Evolutionary conservation across 2,329 filamentous ascomycete species (phyloP), one percentile per base, ranked within the genome.

Genomic region (Hymenoscyphus repandus): DNA sequence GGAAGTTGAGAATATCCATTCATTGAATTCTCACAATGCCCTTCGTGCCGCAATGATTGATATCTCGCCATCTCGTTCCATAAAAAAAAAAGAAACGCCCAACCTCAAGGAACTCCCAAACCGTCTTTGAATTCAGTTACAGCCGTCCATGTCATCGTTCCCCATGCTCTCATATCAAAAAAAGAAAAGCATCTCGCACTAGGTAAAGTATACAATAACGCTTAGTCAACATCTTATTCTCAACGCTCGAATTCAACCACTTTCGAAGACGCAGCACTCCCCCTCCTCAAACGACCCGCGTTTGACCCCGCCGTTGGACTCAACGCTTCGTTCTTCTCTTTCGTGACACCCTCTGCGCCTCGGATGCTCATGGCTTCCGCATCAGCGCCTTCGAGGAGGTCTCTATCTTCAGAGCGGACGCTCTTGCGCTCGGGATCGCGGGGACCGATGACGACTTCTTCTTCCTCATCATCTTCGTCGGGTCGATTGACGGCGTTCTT

Each of bases 321-420:
- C 41, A 62, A 43, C 17, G 47, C 37, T 20, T 32, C 34, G 31
- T 55, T 37, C 41, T 53, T 57, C 6, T 59, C 51, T 18, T 39
- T 55, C 6, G 30, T 30, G 13, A 54, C 45, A 17, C 51, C 55
- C n/a, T 65, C 59, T 56, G 55, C 62, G 55, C 61, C 64, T 64
- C 58, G 65, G 7, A 61, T 60, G 53, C 63, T 65, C 27, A 79
- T 79, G 1, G 86, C 83, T 58, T 82, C 80, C 2, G 83, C 87
- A 64, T 92, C 88, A 1, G 84, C 85, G 0, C 86, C 88, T 58
- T 87, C 85, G 12, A 91, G 69, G 12, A 91, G 68, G 65, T 89
- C 86, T 47, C 82, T 73, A 66, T 90, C 86, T 44, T 79, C 77
- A 49, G 81, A 83, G 56, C 79, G 75, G 17, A 87, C 83, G 47